A percentile compares a stretch with the other conserved stretches of the same genome.
These are phyloP conservation scores for Pseudomonodictys pantanalensis DNA, from an alignment of 495 filamentous ascomycete genomes.

Conservation along the genomic window DNA sequence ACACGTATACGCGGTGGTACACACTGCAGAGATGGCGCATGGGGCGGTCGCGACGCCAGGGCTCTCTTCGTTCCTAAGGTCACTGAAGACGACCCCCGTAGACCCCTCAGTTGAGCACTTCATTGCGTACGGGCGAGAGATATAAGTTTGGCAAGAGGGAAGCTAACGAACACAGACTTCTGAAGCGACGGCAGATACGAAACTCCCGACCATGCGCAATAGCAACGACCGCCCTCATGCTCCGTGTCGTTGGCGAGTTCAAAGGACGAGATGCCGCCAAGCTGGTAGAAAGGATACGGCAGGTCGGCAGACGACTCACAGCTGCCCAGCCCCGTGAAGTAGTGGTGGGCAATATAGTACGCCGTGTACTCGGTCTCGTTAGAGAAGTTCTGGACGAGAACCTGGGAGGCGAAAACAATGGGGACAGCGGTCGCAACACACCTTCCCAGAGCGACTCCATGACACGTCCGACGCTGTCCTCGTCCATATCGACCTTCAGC, in stretches of 20 bases:
- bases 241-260: slow-evolving; percentile 72
- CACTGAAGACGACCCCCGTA: slow-evolving; percentile 66
- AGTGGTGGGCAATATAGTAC: slow-evolving; percentile 88
- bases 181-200: slow-evolving; percentile 85
- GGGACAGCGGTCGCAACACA: slow-evolving; percentile 43
- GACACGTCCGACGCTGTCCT: slow-evolving; percentile 43
- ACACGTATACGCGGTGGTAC: too few species aligned
- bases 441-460: slow-evolving; percentile 24
- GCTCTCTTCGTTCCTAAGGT: slow-evolving; percentile 71
- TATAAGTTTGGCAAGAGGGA: neutral
- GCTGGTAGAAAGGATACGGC: slow-evolving; percentile 73
- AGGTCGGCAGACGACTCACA: slow-evolving; percentile 68
- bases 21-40: slow-evolving; percentile 10
- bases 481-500: slow-evolving; percentile 44
- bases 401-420: slow-evolving; percentile 61
- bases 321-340: slow-evolving; percentile 84
- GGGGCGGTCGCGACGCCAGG: slow-evolving; percentile 49
- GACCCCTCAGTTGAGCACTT: slow-evolving; percentile 79
- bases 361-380: slow-evolving; percentile 84
- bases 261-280: slow-evolving; percentile 68
- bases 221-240: slow-evolving; percentile 83
- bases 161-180: slow-evolving; percentile 55
- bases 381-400: slow-evolving; percentile 86
- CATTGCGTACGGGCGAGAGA: slow-evolving; percentile 59
- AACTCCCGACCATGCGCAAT: slow-evolving; percentile 84